phyloP scores from a whole-genome alignment of 75 land plant species.

The Pinus albicaulis region DNA sequence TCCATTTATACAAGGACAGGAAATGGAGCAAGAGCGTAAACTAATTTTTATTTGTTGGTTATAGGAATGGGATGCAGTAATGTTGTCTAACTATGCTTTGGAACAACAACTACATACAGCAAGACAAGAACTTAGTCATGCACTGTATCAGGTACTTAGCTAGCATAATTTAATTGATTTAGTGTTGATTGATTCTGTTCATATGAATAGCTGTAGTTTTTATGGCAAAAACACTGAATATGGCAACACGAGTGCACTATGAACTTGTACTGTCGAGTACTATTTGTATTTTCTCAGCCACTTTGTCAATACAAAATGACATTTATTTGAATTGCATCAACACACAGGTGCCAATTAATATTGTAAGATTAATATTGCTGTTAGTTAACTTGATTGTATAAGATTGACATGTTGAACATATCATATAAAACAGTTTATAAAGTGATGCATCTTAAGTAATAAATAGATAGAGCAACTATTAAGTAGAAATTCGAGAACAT shows the following conservation, averaged over 20 bases:
- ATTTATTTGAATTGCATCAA: too few species aligned
- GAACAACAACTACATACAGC: slow-evolving; percentile 95
- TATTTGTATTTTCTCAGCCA: not conserved
- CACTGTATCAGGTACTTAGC: slow-evolving; percentile 85
- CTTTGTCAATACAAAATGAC: not conserved
- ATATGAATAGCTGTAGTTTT: too few species aligned
- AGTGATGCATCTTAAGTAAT: too few species aligned
- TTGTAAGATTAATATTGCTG: too few species aligned
- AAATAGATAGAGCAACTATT: too few species aligned
- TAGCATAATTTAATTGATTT: not conserved
- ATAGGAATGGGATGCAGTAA: slow-evolving; percentile 98
- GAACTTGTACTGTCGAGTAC: not conserved
- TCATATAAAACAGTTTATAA: too few species aligned
- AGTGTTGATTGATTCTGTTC: not conserved
- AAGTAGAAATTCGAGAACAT: too few species aligned
- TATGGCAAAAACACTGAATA: not conserved
- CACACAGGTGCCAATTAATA: too few species aligned
- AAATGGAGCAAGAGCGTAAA: not conserved
- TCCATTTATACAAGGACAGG: not conserved
- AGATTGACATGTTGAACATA: too few species aligned
- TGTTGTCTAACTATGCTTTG: slow-evolving; percentile 94
- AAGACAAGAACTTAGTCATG: slow-evolving; percentile 99
- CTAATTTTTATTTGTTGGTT: not conserved
- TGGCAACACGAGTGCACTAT: not conserved
- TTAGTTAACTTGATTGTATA: too few species aligned